These are phyloP conservation scores for Metarhizium robertsii DNA, from an alignment of 2,329 filamentous ascomycete genomes.

Conservation along the genomic window DNA sequence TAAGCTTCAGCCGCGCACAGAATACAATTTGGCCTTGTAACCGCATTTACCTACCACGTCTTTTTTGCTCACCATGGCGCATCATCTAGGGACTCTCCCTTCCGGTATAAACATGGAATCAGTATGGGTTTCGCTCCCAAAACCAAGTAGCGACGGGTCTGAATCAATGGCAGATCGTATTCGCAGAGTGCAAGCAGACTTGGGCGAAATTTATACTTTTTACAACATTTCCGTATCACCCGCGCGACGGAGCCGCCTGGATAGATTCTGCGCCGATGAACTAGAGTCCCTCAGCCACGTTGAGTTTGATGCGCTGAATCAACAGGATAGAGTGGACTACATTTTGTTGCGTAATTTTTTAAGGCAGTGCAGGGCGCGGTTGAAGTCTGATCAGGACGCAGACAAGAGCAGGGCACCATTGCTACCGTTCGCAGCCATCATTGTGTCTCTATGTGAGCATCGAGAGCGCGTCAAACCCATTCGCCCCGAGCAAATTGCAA, in stretches of 20 bases:
- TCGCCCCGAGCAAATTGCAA: conserved; percentile 32
- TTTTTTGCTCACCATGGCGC: too few relatives aligned
- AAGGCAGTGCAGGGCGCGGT: conserved; percentile 21
- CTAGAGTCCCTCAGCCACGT: conserved; percentile 19
- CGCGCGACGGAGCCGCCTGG: conserved; percentile 27
- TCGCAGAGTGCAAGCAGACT: conserved; percentile 32
- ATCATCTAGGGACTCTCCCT: too few relatives aligned
- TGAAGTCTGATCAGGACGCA: conserved; percentile 29
- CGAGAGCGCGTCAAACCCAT: conserved; percentile 35
- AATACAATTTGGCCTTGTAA: too few relatives aligned
- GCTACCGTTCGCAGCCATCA: conserved; percentile 32
- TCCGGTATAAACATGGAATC: conserved; percentile 7
- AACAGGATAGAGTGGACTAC: conserved; percentile 39
- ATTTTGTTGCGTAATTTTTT: conserved; percentile 40
- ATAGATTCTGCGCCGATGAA: conserved; percentile 31
- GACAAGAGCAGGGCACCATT: conserved; percentile 28
- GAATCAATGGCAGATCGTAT: conserved; percentile 32
- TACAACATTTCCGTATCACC: conserved; percentile 39
- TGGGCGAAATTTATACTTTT: conserved; percentile 36
- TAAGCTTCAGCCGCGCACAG: too few relatives aligned
- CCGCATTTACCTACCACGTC: too few relatives aligned
- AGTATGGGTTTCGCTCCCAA: conserved; percentile 11
- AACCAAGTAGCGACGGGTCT: conserved; percentile 1
- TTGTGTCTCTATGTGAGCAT: conserved; percentile 37
- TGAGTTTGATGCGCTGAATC: conserved; percentile 19